Base-by-base conservation (phyloP, 2,329 filamentous ascomycete species). In the Aspergillus sergii region DNA sequence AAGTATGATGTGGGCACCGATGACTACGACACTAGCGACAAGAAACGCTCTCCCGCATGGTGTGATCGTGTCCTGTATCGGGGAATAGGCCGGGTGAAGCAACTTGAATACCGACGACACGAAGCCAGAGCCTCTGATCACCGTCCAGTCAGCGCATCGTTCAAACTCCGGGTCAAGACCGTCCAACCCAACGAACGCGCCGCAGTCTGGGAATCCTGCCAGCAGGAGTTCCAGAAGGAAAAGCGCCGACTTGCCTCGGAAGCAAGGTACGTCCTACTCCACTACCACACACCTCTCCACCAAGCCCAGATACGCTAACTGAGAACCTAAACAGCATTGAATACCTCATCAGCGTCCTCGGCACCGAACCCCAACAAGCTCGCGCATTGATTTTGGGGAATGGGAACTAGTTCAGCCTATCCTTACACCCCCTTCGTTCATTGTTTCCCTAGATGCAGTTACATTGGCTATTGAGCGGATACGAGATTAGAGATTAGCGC, bases 1-100 rank as follows among this genome's bases (percentile, higher is more conserved):
- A 99, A 99, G 77, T 99, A 99, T 76, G 95, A 99, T 71, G 93
- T 98, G 0, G 94, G 94, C 19, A 96, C 93, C 0, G 94, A 98
- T 74, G 91, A 88, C 8, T 99, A 98, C 77, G 95, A 99, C 75
- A 91, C 91, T 0, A 94, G 91, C 71, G 95, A 99, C 78, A 99
- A 99, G 84, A 92, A 92, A 77, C 88, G 95, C 57, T 91, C 92
- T 26, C 95, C 95, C 0, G 95, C 95, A 1, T 99, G 95, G 95
- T 99, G 95, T 76, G 95, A 99, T 81, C 88, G 95, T 41, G 81
- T 99, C 43, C 81, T 99, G n/a, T 96, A 93, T 71, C 87, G 94
- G 26, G 93, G 93, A 26, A 79, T 90, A 14, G 92, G 92, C 32
- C 88, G 91, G 61, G 89, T 98, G 71, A 90, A 93, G 78, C 94